These are phyloP conservation scores for Penicillium egyptiacum DNA, from an alignment of 495 filamentous ascomycete genomes.

Conservation along the genomic window DNA sequence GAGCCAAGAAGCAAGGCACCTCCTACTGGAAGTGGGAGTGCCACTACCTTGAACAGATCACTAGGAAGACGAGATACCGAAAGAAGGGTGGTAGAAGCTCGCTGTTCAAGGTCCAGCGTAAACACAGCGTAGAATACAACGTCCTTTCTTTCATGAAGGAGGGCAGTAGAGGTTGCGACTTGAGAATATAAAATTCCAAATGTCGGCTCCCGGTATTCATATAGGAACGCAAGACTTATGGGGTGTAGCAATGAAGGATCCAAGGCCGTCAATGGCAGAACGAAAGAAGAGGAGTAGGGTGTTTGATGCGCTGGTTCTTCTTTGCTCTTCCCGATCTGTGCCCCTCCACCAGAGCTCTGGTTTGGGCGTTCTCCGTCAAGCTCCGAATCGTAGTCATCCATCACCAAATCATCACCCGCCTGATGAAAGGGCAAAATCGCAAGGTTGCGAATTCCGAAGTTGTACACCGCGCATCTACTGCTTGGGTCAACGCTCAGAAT, in stretches of 20 bases:
- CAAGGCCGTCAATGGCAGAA: constrained; percentile 78
- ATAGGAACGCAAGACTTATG: constrained; percentile 86
- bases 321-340: constrained; percentile 43
- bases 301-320: constrained; percentile 59
- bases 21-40: constrained; percentile 82
- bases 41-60: constrained; percentile 81
- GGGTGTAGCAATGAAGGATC: constrained; percentile 85
- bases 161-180: constrained; percentile 64
- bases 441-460: constrained; percentile 83
- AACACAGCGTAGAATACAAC: constrained; percentile 87
- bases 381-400: constrained; percentile 85
- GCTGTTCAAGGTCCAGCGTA: constrained; percentile 90
- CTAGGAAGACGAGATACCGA: constrained; percentile 83
- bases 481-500: constrained; percentile 86
- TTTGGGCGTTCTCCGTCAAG: constrained; percentile 55
- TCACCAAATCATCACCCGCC: constrained; percentile 79
- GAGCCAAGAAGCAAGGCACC: constrained; percentile 82
- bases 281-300: constrained; percentile 88
- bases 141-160: constrained; percentile 78
- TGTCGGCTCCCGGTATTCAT: constrained; percentile 96
- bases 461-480: constrained; percentile 88
- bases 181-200: constrained; percentile 89
- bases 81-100: constrained; percentile 87
- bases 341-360: constrained; percentile 14
- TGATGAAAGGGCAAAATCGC: constrained; percentile 93